phyloP scores from a whole-genome alignment of 1,139 yeast genomes.

The Nadsonia commutata region DNA sequence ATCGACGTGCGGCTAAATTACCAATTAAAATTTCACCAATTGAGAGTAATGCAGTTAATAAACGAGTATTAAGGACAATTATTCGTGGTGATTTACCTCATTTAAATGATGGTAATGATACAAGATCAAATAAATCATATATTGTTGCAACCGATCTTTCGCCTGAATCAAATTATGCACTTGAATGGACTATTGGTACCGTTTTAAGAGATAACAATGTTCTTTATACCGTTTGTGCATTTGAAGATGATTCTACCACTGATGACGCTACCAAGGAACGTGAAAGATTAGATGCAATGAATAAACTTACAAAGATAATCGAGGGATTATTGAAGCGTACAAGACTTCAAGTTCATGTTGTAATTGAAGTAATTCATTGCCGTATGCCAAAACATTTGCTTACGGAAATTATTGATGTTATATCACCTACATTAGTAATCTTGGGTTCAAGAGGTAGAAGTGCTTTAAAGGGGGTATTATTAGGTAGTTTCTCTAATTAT shows the following conservation, averaged over 20 bases:
- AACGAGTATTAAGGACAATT: constrained; percentile 48
- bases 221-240: constrained; percentile 62
- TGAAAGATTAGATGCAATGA: constrained; percentile 42
- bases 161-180: constrained; percentile 72
- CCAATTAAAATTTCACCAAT: constrained; percentile 49
- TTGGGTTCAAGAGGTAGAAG: constrained; percentile 71
- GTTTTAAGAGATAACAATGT: constrained; percentile 77
- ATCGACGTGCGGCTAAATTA: constrained; percentile 45
- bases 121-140: constrained; percentile 34
- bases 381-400: constrained; percentile 79
- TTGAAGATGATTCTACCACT: constrained; percentile 35
- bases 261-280: constrained; percentile 17
- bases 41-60: constrained; percentile 38
- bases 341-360: constrained; percentile 63
- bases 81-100: constrained; percentile 57
- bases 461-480: constrained; percentile 60
- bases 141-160: constrained; percentile 70
- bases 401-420: constrained; percentile 66
- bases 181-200: constrained; percentile 85
- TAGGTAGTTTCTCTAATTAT: constrained; percentile 65
- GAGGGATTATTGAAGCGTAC: constrained; percentile 50
- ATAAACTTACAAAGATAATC: constrained; percentile 44
- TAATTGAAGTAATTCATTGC: constrained; percentile 65
- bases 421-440: constrained; percentile 70
- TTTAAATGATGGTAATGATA: constrained; percentile 23